phyloP scores from a whole-genome alignment of 2,329 filamentous ascomycete genomes.

The Aaosphaeria arxii region DNA sequence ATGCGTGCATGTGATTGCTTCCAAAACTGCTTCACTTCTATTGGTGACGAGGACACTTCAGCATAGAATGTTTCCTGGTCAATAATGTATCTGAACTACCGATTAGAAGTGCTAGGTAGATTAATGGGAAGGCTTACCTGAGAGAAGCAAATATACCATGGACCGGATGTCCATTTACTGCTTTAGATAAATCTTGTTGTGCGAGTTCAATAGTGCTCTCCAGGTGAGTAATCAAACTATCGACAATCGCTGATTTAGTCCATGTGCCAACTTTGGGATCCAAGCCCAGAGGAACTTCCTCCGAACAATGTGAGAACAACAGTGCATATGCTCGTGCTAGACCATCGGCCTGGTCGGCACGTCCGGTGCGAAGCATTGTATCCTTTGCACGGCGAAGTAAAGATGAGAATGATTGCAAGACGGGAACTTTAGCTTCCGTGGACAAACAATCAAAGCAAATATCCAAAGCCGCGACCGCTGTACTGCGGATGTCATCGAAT shows the following conservation, averaged over 20 bases:
- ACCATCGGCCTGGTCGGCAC: constrained; percentile 90
- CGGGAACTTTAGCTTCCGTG: constrained; percentile 6
- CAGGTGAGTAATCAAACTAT: constrained; percentile 58
- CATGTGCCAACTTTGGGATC: neutral
- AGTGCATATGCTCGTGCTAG: constrained; percentile 75
- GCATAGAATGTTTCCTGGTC: constrained; percentile 38
- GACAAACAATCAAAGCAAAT: constrained; percentile 23
- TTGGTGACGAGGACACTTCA: constrained; percentile 8
- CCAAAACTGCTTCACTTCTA: constrained; percentile 19
- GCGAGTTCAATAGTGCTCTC: constrained; percentile 64
- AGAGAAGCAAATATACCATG: constrained; percentile 44
- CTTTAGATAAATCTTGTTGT: constrained; percentile 61
- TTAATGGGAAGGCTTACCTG: constrained; percentile 14
- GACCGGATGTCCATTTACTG: constrained; percentile 49
- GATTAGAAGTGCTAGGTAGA: neutral
- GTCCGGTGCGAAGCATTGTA: constrained; percentile 66
- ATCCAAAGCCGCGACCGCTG: constrained; percentile 46
- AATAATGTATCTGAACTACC: constrained; percentile 45
- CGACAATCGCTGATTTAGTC: constrained; percentile 51
- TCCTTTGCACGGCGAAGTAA: constrained; percentile 45
- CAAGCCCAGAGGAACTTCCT: neutral
- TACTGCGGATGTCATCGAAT: constrained; percentile 82
- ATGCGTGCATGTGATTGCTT: constrained; percentile 54
- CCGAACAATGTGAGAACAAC: constrained; percentile 56
- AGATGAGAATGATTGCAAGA: constrained; percentile 13